These are phyloP conservation scores for Amanita fuliginea DNA, from an alignment of 768 basidiomycete species.

Conservation along the genomic window DNA sequence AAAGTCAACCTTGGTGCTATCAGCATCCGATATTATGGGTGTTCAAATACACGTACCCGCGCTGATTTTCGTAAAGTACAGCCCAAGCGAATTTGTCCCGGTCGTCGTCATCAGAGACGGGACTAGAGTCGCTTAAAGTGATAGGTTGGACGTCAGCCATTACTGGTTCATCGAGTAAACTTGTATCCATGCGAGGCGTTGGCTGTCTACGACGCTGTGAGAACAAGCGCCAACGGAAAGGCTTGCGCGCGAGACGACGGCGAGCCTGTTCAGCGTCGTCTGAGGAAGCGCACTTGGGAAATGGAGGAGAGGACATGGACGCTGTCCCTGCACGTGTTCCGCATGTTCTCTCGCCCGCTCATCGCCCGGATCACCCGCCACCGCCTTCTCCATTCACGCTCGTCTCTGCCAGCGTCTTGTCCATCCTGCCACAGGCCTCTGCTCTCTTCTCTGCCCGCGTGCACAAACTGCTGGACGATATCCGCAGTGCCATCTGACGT, in stretches of 20 bases:
- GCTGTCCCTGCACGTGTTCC: conserved; percentile 2
- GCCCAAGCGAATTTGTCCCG: conserved; percentile 66
- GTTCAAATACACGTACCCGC: conserved; percentile 34
- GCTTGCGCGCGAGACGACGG: conserved; percentile 28
- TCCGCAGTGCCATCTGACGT: conserved; percentile 40
- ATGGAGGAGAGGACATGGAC: conserved; percentile 22
- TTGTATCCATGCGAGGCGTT: conserved; percentile 3
- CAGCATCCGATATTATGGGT: not conserved
- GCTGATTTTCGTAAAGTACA: conserved; percentile 71
- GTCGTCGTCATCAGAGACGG: conserved; percentile 17
- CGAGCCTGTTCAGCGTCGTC: conserved; percentile 34
- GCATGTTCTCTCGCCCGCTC: not conserved
- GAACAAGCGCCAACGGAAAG: conserved; percentile 16
- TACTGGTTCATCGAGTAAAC: not conserved
- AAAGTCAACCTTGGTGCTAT: conserved; percentile 38
- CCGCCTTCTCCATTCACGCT: conserved; percentile 4
- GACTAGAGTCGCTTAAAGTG: conserved; percentile 17
- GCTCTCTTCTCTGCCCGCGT: conserved; percentile 62
- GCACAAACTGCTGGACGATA: conserved; percentile 61
- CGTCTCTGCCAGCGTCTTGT: conserved; percentile 24
- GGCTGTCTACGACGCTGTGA: conserved; percentile 13
- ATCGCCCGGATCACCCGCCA: not conserved
- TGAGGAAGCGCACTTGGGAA: conserved; percentile 29
- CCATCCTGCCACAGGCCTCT: conserved; percentile 52
- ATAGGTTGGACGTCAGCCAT: conserved; percentile 14